Conservation (phyloP, 2,329 filamentous ascomycete species). For the Juglanconis juglandina region DNA sequence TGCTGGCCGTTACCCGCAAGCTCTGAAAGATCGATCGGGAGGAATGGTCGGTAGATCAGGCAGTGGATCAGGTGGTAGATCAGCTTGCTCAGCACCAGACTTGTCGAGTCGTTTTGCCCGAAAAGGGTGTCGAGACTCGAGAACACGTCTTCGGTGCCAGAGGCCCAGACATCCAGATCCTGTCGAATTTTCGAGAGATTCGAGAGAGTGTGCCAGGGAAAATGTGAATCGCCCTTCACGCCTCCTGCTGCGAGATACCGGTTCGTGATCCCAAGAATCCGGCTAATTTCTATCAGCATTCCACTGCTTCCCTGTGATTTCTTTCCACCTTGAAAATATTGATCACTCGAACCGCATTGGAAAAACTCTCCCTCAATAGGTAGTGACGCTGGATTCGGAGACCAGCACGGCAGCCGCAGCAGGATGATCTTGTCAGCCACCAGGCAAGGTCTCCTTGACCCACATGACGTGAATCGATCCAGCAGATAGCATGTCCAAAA, state of each 20-base stretch:
- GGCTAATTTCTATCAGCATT: constrained; percentile 80
- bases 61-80: constrained; percentile 86
- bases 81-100: constrained; percentile 77
- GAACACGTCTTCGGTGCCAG: constrained; percentile 76
- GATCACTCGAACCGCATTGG: constrained; percentile 72
- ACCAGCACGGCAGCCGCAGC: constrained; percentile 73
- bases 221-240: constrained; percentile 85
- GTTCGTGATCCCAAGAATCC: constrained; percentile 79
- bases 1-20: constrained; percentile 77
- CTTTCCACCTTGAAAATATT: constrained; percentile 68
- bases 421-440: constrained; percentile 74
- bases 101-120: constrained; percentile 72
- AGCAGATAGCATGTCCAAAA: constrained; percentile 90
- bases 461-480: constrained; percentile 78
- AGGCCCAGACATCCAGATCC: constrained; percentile 80
- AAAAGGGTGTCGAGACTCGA: constrained; percentile 72
- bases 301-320: constrained; percentile 72
- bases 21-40: constrained; percentile 80
- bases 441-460: constrained; percentile 77
- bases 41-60: constrained; percentile 79
- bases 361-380: constrained; percentile 77
- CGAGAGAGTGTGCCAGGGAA: constrained; percentile 84
- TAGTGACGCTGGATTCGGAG: constrained; percentile 56
- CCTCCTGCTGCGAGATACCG: constrained; percentile 80
- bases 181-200: constrained; percentile 82